These are phyloP conservation scores for Globisporangium cylindrosporum DNA, from an alignment of 352 stramenopile genomes.

Conservation along the genomic window DNA sequence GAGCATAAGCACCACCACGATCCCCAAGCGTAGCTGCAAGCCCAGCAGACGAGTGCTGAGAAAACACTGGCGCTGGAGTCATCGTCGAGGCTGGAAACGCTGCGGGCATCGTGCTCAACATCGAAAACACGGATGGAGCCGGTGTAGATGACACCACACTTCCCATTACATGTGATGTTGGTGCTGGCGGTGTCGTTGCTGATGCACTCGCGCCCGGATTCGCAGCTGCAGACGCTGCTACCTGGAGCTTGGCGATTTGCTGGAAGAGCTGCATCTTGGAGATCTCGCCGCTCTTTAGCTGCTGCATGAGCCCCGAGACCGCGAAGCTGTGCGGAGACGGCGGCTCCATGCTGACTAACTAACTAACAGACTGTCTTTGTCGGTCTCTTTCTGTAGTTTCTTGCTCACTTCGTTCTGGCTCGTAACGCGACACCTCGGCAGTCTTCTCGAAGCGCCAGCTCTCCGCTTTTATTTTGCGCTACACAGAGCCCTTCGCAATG, in stretches of 20 bases:
- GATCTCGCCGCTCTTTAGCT: constrained; percentile 82
- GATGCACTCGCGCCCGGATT: constrained; percentile 8
- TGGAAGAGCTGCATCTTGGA: constrained; percentile 86
- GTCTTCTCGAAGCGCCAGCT: not conserved
- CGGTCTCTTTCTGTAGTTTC: not conserved
- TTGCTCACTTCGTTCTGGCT: not conserved
- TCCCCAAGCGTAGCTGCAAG: not conserved
- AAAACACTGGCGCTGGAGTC: constrained; percentile 4
- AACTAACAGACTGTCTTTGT: not conserved
- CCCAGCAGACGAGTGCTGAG: not conserved
- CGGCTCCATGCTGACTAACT: constrained; percentile 30
- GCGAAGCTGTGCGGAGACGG: constrained; percentile 31
- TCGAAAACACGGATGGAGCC: not conserved
- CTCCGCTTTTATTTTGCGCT: not conserved
- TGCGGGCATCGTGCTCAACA: not conserved
- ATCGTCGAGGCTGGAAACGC: not conserved
- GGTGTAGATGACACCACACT: not conserved
- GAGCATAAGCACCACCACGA: not conserved
- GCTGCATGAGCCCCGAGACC: constrained; percentile 75
- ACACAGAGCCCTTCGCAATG: not conserved
- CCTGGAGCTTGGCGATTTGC: constrained; percentile 73
- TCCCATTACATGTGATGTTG: not conserved
- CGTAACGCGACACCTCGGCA: not conserved
- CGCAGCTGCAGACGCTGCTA: not conserved
- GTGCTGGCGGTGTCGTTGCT: not conserved